Conservation (phyloP, 129 eudicot genomes). For the Chrysanthemum makinoi region DNA sequence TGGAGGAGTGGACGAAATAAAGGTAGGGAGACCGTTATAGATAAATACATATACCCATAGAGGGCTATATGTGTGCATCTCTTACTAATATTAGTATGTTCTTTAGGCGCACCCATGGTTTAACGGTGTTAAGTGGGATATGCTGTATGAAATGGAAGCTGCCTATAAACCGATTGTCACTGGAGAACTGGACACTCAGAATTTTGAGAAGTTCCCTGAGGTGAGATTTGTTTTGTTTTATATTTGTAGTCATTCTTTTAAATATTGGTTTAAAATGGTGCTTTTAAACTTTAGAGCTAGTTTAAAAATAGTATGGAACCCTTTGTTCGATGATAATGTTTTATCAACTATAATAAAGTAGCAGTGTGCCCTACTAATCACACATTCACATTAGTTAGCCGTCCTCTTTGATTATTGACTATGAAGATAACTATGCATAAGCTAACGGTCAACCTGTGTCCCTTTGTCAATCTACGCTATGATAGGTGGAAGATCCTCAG, state of each 20-base stretch:
- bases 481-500: slow-evolving; percentile 68
- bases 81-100: not conserved
- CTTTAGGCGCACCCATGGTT: slow-evolving; percentile 83
- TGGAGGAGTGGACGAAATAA: slow-evolving; percentile 84
- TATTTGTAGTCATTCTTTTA: not conserved
- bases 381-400: not conserved
- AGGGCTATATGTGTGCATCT: not conserved
- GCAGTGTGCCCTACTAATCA: slow-evolving; percentile 1
- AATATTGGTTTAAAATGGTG: slow-evolving; percentile 9
- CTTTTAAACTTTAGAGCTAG: slow-evolving; percentile 17
- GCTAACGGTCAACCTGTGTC: too few species aligned
- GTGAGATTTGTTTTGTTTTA: slow-evolving; percentile 37
- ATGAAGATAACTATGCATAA: not conserved
- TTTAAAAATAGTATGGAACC: slow-evolving; percentile 13
- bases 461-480: slow-evolving; percentile 19
- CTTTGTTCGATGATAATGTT: not conserved
- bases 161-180: slow-evolving; percentile 81
- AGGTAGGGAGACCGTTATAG: slow-evolving; percentile 39
- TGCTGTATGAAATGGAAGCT: slow-evolving; percentile 81
- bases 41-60: not conserved
- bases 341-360: not conserved
- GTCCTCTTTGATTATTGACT: not conserved
- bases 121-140: slow-evolving; percentile 63
- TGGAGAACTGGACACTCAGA: slow-evolving; percentile 92
- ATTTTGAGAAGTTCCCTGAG: slow-evolving; percentile 79